Conservation (phyloP, 2,329 filamentous ascomycete species). For the Aspergillus ibericus region DNA sequence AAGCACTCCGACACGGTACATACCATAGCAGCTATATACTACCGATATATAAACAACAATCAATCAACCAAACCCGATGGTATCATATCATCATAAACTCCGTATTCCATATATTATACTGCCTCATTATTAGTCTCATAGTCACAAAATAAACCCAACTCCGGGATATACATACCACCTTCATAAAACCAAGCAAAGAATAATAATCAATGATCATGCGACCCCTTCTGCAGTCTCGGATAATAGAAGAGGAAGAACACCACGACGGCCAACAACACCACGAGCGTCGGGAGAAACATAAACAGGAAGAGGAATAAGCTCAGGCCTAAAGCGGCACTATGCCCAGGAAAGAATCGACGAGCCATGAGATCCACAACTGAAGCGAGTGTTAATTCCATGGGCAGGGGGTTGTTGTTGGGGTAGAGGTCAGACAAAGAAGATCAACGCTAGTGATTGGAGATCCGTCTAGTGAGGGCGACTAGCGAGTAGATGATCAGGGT, state of each 20-base stretch:
- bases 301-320: constrained; percentile 36
- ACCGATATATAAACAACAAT: background rate
- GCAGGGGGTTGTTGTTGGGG: background rate
- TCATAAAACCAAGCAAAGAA: background rate
- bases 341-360: constrained; percentile 28
- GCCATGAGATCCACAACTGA: constrained; percentile 28
- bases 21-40: background rate
- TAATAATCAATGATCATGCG: background rate
- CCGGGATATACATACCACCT: background rate
- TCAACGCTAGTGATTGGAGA: background rate
- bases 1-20: background rate
- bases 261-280: constrained; percentile 33
- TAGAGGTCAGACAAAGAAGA: background rate
- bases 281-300: constrained; percentile 36
- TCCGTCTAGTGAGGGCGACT: background rate
- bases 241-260: constrained; percentile 33
- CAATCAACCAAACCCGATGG: background rate
- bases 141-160: background rate
- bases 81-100: constrained; percentile 2
- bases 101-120: background rate
- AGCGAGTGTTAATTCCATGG: constrained; percentile 17
- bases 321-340: constrained; percentile 30
- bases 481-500: background rate
- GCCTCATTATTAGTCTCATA: background rate
- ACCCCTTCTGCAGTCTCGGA: constrained; percentile 25